Evolutionary conservation across 768 basidiomycete species (phyloP).

Genomic region (Tubosaeta sp.): DNA sequence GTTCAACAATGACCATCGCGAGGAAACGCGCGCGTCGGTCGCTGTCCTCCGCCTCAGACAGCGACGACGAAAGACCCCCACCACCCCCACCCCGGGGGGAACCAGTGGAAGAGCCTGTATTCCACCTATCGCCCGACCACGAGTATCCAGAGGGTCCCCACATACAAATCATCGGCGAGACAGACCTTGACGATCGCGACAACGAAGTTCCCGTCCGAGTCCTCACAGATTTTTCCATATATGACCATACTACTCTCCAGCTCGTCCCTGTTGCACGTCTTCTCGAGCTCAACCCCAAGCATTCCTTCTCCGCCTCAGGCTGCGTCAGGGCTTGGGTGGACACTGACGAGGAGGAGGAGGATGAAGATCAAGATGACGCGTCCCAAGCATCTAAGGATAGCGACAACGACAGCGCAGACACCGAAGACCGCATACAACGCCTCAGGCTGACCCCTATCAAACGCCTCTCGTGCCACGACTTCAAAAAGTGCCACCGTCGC

Average conservation of each 20-base stretch:
- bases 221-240: constrained; percentile 52
- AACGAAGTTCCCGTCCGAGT: constrained; percentile 52
- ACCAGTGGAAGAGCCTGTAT: constrained; percentile 6
- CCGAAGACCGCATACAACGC: constrained; percentile 21
- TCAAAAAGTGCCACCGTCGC: constrained; percentile 16
- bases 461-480: constrained; percentile 45
- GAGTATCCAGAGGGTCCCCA: constrained; percentile 38
- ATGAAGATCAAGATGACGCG: constrained; percentile 19
- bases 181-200: constrained; percentile 25
- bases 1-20: constrained; percentile 17
- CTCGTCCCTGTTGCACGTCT: constrained; percentile 42
- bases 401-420: background rate
- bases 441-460: constrained; percentile 42
- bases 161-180: constrained; percentile 44
- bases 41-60: constrained; percentile 12
- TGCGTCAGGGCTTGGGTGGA: constrained; percentile 38
- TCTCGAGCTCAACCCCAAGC: constrained; percentile 21
- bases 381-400: constrained; percentile 6
- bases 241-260: constrained; percentile 34
- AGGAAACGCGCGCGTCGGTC: constrained; percentile 26
- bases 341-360: constrained; percentile 26
- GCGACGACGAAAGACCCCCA: constrained; percentile 10
- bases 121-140: constrained; percentile 23
- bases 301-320: constrained; percentile 35
- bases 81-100: constrained; percentile 8